Conservation (phyloP, 768 basidiomycete species). For the Grammothele lineata region DNA sequence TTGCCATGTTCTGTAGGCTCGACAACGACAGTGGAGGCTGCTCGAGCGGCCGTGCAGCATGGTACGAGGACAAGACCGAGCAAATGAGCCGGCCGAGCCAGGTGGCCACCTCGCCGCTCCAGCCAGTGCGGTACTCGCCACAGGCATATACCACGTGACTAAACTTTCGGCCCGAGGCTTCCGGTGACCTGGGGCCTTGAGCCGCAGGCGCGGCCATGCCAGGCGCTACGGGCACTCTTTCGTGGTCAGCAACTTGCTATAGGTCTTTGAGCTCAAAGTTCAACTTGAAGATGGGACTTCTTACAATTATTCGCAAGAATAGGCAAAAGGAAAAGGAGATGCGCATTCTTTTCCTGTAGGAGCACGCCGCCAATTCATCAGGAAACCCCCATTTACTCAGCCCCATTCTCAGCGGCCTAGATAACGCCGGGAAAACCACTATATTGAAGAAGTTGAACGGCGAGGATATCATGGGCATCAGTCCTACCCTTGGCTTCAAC, state of each 20-base stretch:
- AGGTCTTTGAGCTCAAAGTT: too few relatives aligned
- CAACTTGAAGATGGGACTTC: constrained; percentile 90
- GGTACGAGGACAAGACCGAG: neutral
- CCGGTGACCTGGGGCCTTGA: too few relatives aligned
- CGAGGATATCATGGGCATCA: constrained; percentile 84
- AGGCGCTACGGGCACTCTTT: too few relatives aligned
- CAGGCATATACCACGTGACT: too few relatives aligned
- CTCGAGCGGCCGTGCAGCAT: constrained; percentile 11
- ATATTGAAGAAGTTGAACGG: constrained; percentile 93
- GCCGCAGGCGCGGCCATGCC: too few relatives aligned
- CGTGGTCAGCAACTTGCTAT: too few relatives aligned
- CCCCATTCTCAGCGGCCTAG: constrained; percentile 66
- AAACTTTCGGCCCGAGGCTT: too few relatives aligned
- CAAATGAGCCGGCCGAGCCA: too few relatives aligned
- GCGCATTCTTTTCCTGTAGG: constrained; percentile 90
- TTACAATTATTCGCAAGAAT: constrained; percentile 97
- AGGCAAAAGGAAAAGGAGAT: constrained; percentile 94
- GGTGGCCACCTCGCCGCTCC: too few relatives aligned
- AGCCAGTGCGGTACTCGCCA: too few relatives aligned
- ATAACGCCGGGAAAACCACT: constrained; percentile 98
- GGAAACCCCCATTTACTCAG: too few relatives aligned
- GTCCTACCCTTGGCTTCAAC: constrained; percentile 96
- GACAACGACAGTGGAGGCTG: neutral
- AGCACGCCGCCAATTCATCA: neutral
- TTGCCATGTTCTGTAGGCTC: constrained; percentile 15